phyloP scores from a whole-genome alignment of 768 basidiomycete species.

The Boletus sensibilis region DNA sequence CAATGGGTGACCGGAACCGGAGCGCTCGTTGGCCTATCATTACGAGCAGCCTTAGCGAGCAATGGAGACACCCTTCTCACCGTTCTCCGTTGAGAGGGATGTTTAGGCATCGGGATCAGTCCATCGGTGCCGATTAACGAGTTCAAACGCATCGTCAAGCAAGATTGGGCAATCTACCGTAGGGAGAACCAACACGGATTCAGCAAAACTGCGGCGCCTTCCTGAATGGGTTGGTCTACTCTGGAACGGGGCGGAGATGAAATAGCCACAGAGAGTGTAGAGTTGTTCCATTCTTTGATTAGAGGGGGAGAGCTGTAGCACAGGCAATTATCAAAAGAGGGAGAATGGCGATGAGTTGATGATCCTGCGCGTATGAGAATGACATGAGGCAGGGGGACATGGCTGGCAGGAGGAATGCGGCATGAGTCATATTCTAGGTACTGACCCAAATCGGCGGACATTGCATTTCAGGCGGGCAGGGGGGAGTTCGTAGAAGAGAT shows the following conservation, averaged over 20 bases:
- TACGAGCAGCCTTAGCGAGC: no score
- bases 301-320: slow-evolving; percentile 2
- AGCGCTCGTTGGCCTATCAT: background rate
- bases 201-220: slow-evolving; percentile 15
- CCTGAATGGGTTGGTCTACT: slow-evolving; percentile 16
- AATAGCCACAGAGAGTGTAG: slow-evolving; percentile 10
- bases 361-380: background rate
- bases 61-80: background rate
- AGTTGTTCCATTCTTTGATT: slow-evolving; percentile 23
- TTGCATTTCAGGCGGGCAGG: slow-evolving; percentile 5
- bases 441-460: slow-evolving; percentile 17
- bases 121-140: slow-evolving; percentile 21
- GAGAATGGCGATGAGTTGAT: slow-evolving; percentile 20
- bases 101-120: slow-evolving; percentile 15
- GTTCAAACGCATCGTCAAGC: slow-evolving; percentile 1
- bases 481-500: slow-evolving; percentile 3
- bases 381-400: slow-evolving; percentile 22
- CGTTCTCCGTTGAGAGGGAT: background rate
- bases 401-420: slow-evolving; percentile 12
- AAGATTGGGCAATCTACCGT: slow-evolving; percentile 15
- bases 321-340: slow-evolving; percentile 16
- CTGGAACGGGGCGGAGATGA: slow-evolving; percentile 33
- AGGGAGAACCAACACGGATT: slow-evolving; percentile 27
- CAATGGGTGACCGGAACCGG: slow-evolving; percentile 12
- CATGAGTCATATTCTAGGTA: slow-evolving; percentile 12